Evolutionary conservation across 768 basidiomycete species (phyloP).

Genomic region (Tulasnella sp.): DNA sequence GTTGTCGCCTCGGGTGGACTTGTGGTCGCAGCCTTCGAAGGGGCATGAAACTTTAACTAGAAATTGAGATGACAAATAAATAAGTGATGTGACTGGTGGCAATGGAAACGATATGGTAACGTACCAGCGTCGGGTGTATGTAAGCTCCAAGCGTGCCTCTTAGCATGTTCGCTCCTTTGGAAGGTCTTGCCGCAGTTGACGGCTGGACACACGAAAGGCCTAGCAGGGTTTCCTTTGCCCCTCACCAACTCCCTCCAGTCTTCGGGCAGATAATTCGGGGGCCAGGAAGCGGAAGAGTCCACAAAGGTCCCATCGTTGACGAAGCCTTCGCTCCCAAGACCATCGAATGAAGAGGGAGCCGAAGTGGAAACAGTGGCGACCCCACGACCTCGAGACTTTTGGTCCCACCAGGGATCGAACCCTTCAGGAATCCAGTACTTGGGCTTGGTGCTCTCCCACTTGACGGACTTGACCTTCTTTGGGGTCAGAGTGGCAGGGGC

Average conservation of each 20-base stretch:
- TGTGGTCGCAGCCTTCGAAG: conserved; percentile 21
- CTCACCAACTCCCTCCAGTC: conserved; percentile 20
- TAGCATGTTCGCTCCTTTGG: conserved; percentile 24
- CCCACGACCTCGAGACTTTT: conserved; percentile 20
- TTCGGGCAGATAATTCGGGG: conserved; percentile 1
- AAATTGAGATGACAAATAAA: background rate
- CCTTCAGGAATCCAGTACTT: conserved; percentile 25
- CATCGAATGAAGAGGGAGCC: background rate
- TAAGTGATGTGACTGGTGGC: background rate
- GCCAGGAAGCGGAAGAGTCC: conserved; percentile 1
- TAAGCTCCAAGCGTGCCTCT: conserved; percentile 25
- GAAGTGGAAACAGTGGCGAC: conserved; percentile 17
- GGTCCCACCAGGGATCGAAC: conserved; percentile 24
- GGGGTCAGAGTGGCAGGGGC: background rate
- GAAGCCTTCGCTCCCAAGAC: background rate
- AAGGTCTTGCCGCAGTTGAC: conserved; percentile 25
- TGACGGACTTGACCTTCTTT: conserved; percentile 24
- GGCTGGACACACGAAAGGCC: conserved; percentile 20
- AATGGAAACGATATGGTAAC: background rate
- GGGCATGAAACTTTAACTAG: conserved; percentile 20
- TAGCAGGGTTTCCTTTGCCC: conserved; percentile 17
- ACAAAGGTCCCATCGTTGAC: conserved; percentile 6
- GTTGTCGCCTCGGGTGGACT: conserved; percentile 23
- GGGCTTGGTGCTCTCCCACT: conserved; percentile 24
- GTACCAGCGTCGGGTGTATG: conserved; percentile 23